Evolutionary conservation across 345 rosid species (phyloP).

Genomic region (Adansonia digitata): DNA sequence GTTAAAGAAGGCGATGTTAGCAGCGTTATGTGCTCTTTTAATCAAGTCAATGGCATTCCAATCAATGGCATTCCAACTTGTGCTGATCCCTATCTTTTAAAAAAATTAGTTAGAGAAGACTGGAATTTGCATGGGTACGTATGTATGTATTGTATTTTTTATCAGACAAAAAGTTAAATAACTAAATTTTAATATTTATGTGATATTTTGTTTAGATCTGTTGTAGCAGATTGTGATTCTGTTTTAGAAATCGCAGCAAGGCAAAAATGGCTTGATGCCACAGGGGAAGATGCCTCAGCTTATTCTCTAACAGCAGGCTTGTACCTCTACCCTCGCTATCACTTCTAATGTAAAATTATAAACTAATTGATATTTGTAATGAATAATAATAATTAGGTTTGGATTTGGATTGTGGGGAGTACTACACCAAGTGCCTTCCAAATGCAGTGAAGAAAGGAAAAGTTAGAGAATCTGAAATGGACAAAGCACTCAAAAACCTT

Average conservation of each 20-base stretch:
- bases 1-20: conserved; percentile 35
- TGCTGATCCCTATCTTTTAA: conserved; percentile 41
- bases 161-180: no score
- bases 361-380: no score
- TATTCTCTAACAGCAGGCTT: conserved; percentile 33
- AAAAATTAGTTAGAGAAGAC: conserved; percentile 30
- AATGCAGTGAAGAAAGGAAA: conserved; percentile 31
- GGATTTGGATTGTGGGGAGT: conserved; percentile 49
- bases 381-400: conserved; percentile 11
- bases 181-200: no score
- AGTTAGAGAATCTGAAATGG: conserved; percentile 28
- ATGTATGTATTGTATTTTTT: no score
- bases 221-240: conserved; percentile 49
- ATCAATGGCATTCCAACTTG: conserved; percentile 47
- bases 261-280: conserved; percentile 31
- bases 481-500: conserved; percentile 25
- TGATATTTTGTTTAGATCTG: conserved; percentile 15
- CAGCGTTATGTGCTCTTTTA: conserved; percentile 52
- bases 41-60: conserved; percentile 52
- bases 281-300: conserved; percentile 38
- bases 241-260: conserved; percentile 28
- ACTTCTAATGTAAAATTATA: no score
- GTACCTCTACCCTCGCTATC: no score
- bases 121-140: conserved; percentile 54
- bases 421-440: conserved; percentile 13